Evolutionary conservation across 345 rosid genomes (phyloP).

Genomic region (Pistacia atlantica): DNA sequence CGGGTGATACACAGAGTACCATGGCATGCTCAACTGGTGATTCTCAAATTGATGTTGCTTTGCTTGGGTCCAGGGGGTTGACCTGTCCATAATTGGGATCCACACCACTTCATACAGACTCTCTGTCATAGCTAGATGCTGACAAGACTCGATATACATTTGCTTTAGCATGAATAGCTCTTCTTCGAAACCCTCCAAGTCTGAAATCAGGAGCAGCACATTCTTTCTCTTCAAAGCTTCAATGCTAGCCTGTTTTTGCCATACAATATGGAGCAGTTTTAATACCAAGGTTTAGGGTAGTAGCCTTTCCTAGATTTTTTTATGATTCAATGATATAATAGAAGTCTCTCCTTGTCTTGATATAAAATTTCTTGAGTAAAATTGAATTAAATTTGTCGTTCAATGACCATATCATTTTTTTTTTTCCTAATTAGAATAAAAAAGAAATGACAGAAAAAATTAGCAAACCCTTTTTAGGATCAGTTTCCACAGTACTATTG

Average conservation of each 20-base stretch:
- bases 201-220: conserved; percentile 39
- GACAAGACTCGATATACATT: conserved; percentile 25
- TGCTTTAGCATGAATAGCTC: conserved; percentile 34
- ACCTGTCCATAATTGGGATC: conserved; percentile 45
- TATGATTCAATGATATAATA: too few species aligned
- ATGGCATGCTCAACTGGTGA: conserved; percentile 31
- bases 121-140: neutral
- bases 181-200: conserved; percentile 36
- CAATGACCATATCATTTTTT: too few species aligned
- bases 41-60: conserved; percentile 25
- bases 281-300: too few species aligned
- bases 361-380: too few species aligned
- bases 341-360: too few species aligned
- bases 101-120: conserved; percentile 39
- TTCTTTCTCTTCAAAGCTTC: conserved; percentile 32
- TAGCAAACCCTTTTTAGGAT: too few species aligned
- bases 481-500: too few species aligned
- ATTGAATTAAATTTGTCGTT: too few species aligned
- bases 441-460: too few species aligned
- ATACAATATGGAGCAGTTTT: too few species aligned
- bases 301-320: too few species aligned
- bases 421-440: too few species aligned
- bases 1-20: conserved; percentile 45
- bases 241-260: conserved; percentile 21
- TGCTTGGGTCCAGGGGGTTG: conserved; percentile 27